Percentiles rank a stretch among this genome's conserved stretches.
These are phyloP conservation scores for Elsinoe fawcettii DNA, from an alignment of 2,329 filamentous ascomycete species.

Conservation along the genomic window DNA sequence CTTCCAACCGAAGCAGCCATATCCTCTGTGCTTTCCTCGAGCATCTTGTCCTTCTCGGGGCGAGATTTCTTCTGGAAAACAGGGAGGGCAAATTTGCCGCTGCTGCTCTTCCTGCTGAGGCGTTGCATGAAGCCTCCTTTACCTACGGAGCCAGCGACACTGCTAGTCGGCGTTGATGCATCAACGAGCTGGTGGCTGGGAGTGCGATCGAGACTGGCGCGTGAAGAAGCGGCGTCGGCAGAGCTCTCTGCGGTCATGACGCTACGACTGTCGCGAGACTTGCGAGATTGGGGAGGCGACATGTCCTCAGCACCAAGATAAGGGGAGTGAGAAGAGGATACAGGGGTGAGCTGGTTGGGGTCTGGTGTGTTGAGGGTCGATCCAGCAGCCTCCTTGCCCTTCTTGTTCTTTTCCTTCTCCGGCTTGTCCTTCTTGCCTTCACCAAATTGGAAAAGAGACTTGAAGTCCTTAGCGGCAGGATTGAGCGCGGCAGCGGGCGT, in stretches of 20 bases:
- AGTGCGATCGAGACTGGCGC: slow-evolving; percentile 35
- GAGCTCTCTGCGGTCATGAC: slow-evolving; percentile 31
- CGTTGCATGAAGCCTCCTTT: slow-evolving; percentile 45
- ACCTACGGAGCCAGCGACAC: slow-evolving; percentile 27
- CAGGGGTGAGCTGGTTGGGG: slow-evolving; percentile 3
- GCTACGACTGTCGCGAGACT: slow-evolving; percentile 38
- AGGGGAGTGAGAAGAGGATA: slow-evolving; percentile 17
- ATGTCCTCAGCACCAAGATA: slow-evolving; percentile 23
- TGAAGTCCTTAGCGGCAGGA: slow-evolving; percentile 82
- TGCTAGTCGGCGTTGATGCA: slow-evolving; percentile 17
- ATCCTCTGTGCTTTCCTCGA: slow-evolving; percentile 27
- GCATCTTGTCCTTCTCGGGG: slow-evolving; percentile 22
- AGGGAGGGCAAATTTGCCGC: slow-evolving; percentile 37
- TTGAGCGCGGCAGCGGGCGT: slow-evolving; percentile 59
- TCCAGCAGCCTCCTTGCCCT: slow-evolving; percentile 20
- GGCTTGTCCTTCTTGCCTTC: slow-evolving; percentile 31
- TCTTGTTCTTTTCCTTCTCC: slow-evolving; percentile 32
- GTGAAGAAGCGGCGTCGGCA: slow-evolving; percentile 24
- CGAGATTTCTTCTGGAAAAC: slow-evolving; percentile 30
- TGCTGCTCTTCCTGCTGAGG: slow-evolving; percentile 40
- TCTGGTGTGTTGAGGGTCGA: slow-evolving; percentile 12
- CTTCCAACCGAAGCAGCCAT: slow-evolving; percentile 19
- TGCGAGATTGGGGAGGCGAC: slow-evolving; percentile 32
- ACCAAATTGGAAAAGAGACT: slow-evolving; percentile 50
- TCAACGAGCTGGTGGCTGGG: slow-evolving; percentile 33